A percentile compares a stretch with the other conserved stretches of the same genome.
Evolutionary conservation across 805 yeast genomes (phyloP).

Genomic region (Saccharomycopsis oosterbeekiorum): DNA sequence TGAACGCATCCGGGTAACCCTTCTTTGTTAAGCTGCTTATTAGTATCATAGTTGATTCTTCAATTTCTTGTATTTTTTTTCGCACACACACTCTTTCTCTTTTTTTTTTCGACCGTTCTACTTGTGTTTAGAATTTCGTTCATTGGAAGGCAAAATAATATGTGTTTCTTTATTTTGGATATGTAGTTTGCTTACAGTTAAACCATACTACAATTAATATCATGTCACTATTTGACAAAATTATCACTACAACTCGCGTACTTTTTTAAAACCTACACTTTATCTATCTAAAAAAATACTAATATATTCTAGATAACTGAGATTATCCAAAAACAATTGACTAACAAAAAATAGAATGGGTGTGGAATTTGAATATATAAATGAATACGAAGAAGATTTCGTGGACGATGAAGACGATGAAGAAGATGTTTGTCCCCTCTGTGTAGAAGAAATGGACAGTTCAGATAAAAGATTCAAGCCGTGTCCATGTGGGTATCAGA

Average conservation of each 20-base stretch:
- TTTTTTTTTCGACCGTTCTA: background rate
- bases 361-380: background rate
- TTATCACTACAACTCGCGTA: no score
- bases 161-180: background rate
- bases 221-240: no score
- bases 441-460: conserved; percentile 96
- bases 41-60: no score
- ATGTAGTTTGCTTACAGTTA: no score
- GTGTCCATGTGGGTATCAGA: conserved; percentile 99
- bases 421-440: conserved; percentile 59
- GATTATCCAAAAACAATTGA: background rate
- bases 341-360: background rate
- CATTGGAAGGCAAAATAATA: background rate
- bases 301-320: no score
- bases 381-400: background rate
- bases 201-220: no score
- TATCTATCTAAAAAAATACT: no score
- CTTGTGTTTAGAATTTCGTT: background rate
- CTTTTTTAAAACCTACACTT: no score
- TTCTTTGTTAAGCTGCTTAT: background rate
- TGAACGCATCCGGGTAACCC: background rate
- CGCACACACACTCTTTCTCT: background rate
- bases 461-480: conserved; percentile 95
- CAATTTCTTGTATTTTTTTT: background rate
- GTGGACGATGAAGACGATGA: conserved; percentile 14